These are phyloP conservation scores for Rubia peregrina DNA, from an alignment of 305 asterid genomes.

Conservation along the genomic window DNA sequence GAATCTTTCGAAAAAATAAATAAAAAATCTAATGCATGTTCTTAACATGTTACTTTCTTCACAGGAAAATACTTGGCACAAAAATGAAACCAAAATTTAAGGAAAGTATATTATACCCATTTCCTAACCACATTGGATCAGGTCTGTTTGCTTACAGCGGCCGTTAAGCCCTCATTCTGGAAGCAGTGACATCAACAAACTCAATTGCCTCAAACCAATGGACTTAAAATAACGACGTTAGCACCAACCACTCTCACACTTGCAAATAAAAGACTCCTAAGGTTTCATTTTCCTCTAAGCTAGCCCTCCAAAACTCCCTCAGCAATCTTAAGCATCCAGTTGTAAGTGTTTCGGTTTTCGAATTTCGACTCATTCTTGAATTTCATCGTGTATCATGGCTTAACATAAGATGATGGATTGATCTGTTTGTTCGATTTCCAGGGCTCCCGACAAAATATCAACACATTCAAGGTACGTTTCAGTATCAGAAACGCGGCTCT, in stretches of 20 bases:
- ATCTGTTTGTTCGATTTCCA: not conserved
- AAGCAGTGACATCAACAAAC: slow-evolving; percentile 14
- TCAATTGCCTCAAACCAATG: not conserved
- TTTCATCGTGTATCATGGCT: not conserved
- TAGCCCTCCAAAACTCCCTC: not conserved
- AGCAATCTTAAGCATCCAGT: not conserved
- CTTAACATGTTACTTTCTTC: slow-evolving; percentile 4
- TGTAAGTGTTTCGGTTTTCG: not conserved
- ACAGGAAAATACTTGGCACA: not conserved
- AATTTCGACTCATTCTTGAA: not conserved
- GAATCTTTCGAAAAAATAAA: too few species aligned
- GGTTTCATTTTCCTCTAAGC: slow-evolving; percentile 32
- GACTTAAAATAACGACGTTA: slow-evolving; percentile 21
- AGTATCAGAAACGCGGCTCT: not conserved
- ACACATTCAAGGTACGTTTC: slow-evolving; percentile 4
- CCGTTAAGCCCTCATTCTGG: slow-evolving; percentile 14
- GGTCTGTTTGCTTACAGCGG: slow-evolving; percentile 17
- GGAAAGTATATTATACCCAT: not conserved
- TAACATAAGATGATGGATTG: not conserved
- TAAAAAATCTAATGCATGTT: too few species aligned
- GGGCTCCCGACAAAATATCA: slow-evolving; percentile 3
- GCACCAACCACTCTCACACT: slow-evolving; percentile 37
- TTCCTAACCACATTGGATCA: not conserved
- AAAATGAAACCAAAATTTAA: too few species aligned
- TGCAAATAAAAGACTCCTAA: slow-evolving; percentile 32